Evolutionary conservation across 139 green algal species (phyloP), one percentile per base, ranked within the genome.

Genomic region (Picochlorum costavermella): DNA sequence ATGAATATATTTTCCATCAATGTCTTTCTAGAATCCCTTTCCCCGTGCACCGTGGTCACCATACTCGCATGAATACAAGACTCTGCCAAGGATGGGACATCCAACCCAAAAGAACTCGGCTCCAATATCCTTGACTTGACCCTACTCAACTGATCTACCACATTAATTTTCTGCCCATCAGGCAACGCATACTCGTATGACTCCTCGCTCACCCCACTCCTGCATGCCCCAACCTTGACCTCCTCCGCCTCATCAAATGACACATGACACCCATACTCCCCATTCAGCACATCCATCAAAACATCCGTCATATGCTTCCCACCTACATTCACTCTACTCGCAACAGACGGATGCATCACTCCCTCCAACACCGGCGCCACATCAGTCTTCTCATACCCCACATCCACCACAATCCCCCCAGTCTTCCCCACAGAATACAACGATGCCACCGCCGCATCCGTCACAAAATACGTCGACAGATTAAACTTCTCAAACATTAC

Each of bases 401-500:
- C 57, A 77, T 98, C 92, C 2, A 97, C 65, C 0, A 88, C 81
- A 6, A 70, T 76, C 33, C 90, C 90, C 10, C 72, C 83, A 17
- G 84, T 61, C 36, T 82, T 82, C 8, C 89, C 90, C 9, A 87
- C 30, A 5, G 86, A 80, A 48, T 87, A 96, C 5, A 92, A 71
- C 1, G 83, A 83, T 51, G 86, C 67, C 16, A 88, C 78, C 6
- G 84, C 66, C 28, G 83, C 65, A 63, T 92, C 84, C 29, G 81
- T 71, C 2, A 84, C 56, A 51, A 83, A 92, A 6, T 90, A 65
- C 5, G 81, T 85, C 1, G 61, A 51, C 4, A 90, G 75, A 59
- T 89, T 90, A 60, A 85, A 82, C n/a, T 61, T 56, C 70, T 96
- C 89, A 63, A 96, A 96, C 31, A 86, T 67, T 0, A 96, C 65